A percentile compares a stretch with the other conserved stretches of the same genome.
phyloP scores from a whole-genome alignment of 176 grass and related monocot species.

The Guadua angustifolia region DNA sequence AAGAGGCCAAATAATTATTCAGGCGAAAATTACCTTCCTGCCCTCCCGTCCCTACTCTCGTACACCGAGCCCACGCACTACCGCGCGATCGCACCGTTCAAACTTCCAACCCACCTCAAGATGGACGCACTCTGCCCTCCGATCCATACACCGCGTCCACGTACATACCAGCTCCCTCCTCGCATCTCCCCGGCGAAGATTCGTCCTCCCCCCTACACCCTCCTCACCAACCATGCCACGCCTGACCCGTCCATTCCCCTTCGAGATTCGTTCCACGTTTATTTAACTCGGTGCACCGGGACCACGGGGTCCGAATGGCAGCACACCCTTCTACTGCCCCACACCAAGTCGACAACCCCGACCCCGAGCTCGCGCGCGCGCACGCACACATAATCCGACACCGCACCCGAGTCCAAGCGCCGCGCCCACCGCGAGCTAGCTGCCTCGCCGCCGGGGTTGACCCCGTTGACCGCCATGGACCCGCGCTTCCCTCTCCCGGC shows the following conservation, averaged over 20 bases:
- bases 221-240: not conserved
- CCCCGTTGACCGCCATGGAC: slow-evolving; percentile 41
- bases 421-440: slow-evolving; percentile 2
- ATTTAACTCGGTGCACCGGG: not conserved
- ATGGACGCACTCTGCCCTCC: accelerated
- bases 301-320: not conserved
- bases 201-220: slow-evolving; percentile 2
- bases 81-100: no score
- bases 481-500: slow-evolving; percentile 49
- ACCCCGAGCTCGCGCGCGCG: not conserved
- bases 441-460: not conserved
- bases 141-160: no score
- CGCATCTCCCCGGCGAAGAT: not conserved
- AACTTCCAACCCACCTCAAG: not conserved
- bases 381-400: not conserved
- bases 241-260: not conserved
- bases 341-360: slow-evolving; percentile 38
- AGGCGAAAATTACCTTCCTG: slow-evolving; percentile 5
- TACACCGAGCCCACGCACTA: not conserved
- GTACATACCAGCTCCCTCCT: no score
- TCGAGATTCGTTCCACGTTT: not conserved
- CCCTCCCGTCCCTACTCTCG: not conserved
- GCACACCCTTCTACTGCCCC: slow-evolving; percentile 29
- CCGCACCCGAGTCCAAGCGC: not conserved
- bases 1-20: no score